Base-by-base conservation (phyloP, 108 stramenopile genomes). In the Aurantiochytrium sp. region DNA sequence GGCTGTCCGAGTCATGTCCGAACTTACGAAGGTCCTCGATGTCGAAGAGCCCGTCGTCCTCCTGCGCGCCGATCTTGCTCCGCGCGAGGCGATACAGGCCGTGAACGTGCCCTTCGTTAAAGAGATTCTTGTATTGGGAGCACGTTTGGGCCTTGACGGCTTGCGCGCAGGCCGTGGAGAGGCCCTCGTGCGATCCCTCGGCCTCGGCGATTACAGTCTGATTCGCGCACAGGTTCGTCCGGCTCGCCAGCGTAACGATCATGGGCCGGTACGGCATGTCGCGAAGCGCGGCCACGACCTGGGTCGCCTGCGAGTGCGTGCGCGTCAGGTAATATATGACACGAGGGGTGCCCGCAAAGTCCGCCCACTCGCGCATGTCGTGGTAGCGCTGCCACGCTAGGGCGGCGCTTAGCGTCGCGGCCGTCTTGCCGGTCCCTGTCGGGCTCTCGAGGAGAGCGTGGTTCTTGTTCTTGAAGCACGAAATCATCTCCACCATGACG, bases 221-320 rank as follows among this genome's bases (percentile, higher is more conserved):
- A 90, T 98, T 95, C 53, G 97, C 94, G 89, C 97, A 98, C 92
- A 97, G 96, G 90, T 99, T 98, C 87, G 98, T 97, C 85, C 98
- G 85, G 15, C 96, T 96, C 24, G 96, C 99, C 17, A 99, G 90
- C 8, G 98, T 81, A 22, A 48, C 73, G 8, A 48, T 22, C 39
- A 81, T 81, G 45, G 45, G 98, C 42, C 96, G 92, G 91, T 98
- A 99, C n/a, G 94, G 90, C 30, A 96, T 98, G 89, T 92, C 94
- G 31, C 95, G 91, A 17, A 98, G 91, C 90, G 98, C 98, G 55
- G 92, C 87, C 45, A 97, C 95, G 36, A 99, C 98, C 92, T 99
- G 98, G 4, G 95, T 93, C 19, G 98, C 89, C 87, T 99, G 99
- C 3, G 96, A 96, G 90, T 99, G 99, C 12, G 59, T 65, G 8